These are phyloP conservation scores for Boechera retrofracta DNA, from an alignment of 345 rosid genomes.

Conservation along the genomic window DNA sequence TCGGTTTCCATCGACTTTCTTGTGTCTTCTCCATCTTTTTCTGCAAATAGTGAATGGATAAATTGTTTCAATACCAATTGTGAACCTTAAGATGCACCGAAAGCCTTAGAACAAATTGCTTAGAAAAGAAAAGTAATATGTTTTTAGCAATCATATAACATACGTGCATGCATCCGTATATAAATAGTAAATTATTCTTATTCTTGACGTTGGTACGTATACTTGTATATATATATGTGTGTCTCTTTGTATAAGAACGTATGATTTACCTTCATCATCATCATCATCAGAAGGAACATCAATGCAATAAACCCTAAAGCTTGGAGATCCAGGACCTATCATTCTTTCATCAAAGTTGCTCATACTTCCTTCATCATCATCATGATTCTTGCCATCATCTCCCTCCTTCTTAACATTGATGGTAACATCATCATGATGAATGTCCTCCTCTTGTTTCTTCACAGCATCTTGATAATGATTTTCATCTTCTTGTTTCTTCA, in stretches of 20 bases:
- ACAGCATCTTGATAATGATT: neutral
- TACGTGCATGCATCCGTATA: neutral
- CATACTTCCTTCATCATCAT: conserved; percentile 20
- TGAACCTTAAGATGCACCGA: neutral
- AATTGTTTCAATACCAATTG: neutral
- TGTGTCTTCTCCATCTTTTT: conserved; percentile 33
- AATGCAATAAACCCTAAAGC: conserved; percentile 55
- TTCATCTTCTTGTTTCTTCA: conserved; percentile 37
- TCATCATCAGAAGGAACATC: conserved; percentile 35
- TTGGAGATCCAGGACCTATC: conserved; percentile 50
- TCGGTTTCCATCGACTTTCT: conserved; percentile 39
- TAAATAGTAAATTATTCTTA: neutral
- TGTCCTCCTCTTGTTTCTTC: conserved; percentile 31
- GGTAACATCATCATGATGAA: conserved; percentile 10
- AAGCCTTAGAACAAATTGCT: neutral
- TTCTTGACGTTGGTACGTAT: neutral
- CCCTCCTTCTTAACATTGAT: conserved; percentile 18
- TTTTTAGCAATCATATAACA: neutral
- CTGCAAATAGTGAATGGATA: conserved; percentile 19
- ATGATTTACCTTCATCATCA: conserved; percentile 38
- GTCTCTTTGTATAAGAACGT: neutral
- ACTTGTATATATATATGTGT: neutral
- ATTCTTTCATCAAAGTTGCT: conserved; percentile 37
- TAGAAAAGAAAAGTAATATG: neutral
- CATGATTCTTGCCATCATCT: conserved; percentile 8